Evolutionary conservation across 768 basidiomycete species (phyloP).

Genomic region (Epithele typhae): DNA sequence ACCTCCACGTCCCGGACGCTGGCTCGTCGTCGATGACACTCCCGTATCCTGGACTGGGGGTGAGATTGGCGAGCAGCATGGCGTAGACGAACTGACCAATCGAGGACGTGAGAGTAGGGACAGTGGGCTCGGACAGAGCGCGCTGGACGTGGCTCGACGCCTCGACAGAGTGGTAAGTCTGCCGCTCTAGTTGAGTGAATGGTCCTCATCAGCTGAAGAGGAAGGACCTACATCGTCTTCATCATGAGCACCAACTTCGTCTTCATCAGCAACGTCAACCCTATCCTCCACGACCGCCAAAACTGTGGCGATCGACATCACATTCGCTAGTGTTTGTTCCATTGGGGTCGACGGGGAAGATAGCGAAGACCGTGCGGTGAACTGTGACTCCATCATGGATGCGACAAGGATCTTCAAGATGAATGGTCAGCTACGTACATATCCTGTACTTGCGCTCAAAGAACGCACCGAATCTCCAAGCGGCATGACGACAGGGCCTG

Average conservation of each 20-base stretch:
- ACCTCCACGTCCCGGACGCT: not conserved
- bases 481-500: not conserved
- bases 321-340: not conserved
- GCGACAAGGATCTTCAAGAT: too few species aligned
- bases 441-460: not conserved
- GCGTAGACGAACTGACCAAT: conserved; percentile 1
- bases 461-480: not conserved
- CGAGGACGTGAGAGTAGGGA: conserved; percentile 6
- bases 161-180: conserved; percentile 12
- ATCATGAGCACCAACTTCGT: conserved; percentile 2
- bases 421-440: too few species aligned
- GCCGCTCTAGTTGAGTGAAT: too few species aligned
- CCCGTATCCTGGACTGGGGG: not conserved
- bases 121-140: conserved; percentile 13
- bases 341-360: conserved; percentile 10
- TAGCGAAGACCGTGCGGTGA: not conserved
- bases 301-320: too few species aligned
- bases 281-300: not conserved
- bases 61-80: not conserved
- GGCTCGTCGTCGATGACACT: conserved; percentile 1
- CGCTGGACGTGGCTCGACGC: conserved; percentile 10
- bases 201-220: not conserved
- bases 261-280: not conserved
- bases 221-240: conserved; percentile 1
- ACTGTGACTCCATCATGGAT: not conserved